Evolutionary conservation across 139 green algal genomes (phyloP).

Genomic region (Haematococcus lacustris): DNA sequence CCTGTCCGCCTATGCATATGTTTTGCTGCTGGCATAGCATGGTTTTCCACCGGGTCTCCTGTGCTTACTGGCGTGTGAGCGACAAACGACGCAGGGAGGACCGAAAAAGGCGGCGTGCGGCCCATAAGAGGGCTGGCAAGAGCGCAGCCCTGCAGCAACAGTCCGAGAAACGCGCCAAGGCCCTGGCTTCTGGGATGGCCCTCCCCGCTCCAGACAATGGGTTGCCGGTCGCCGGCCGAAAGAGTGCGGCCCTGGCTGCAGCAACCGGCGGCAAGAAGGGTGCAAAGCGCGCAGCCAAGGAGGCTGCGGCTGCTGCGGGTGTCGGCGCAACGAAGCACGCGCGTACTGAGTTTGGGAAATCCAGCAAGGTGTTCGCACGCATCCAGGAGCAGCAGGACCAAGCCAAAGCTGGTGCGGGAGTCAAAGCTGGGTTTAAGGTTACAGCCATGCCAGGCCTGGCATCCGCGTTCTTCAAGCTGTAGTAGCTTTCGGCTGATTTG

Average conservation of each 20-base stretch:
- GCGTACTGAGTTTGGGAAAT: conserved; percentile 45
- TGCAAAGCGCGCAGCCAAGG: conserved; percentile 7
- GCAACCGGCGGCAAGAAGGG: conserved; percentile 12
- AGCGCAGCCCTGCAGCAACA: conserved; percentile 12
- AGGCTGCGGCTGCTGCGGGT: conserved; percentile 10
- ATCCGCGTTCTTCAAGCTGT: conserved; percentile 6
- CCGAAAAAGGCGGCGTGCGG: conserved; percentile 48
- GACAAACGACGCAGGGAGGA: conserved; percentile 64
- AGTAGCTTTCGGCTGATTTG: no score
- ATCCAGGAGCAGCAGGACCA: conserved; percentile 1
- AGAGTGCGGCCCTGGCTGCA: conserved; percentile 26
- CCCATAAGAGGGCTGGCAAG: conserved; percentile 60
- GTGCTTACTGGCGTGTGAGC: neutral
- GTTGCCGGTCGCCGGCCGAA: conserved; percentile 36
- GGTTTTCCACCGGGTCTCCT: neutral
- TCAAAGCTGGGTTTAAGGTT: neutral
- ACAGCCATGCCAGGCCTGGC: neutral
- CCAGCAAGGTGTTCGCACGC: conserved; percentile 53
- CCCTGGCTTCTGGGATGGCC: conserved; percentile 15
- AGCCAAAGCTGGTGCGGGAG: neutral
- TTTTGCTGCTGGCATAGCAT: neutral
- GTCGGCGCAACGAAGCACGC: conserved; percentile 13
- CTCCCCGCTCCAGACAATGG: neutral
- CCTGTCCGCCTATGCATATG: neutral
- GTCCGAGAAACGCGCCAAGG: conserved; percentile 26